phyloP scores from a whole-genome alignment of 164 flowering plant species.

The Stephania yunnanensis region DNA sequence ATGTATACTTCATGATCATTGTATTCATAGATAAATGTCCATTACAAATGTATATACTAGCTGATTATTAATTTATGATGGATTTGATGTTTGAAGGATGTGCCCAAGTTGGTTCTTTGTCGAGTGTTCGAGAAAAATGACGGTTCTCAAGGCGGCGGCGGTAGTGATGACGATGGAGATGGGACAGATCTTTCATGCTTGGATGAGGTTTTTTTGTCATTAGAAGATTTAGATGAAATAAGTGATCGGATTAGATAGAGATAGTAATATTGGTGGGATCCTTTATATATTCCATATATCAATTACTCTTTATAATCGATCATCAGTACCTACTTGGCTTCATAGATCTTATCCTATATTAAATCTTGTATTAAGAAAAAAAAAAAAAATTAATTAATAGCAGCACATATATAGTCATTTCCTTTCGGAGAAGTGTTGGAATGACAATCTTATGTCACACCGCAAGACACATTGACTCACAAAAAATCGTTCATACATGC shows the following conservation, averaged over 20 bases:
- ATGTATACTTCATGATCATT: not conserved
- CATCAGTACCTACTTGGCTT: not conserved
- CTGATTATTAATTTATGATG: not conserved
- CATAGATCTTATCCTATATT: not conserved
- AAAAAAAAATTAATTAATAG: no score
- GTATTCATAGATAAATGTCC: no score
- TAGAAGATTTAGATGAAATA: slow-evolving; percentile 80
- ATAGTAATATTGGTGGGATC: not conserved
- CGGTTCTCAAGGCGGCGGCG: slow-evolving; percentile 19
- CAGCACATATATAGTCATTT: no score
- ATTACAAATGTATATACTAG: no score
- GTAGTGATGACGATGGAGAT: slow-evolving; percentile 27
- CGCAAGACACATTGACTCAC: no score
- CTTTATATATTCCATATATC: not conserved
- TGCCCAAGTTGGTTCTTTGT: slow-evolving; percentile 60
- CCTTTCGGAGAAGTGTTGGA: no score
- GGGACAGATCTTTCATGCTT: slow-evolving; percentile 64
- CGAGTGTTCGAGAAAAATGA: slow-evolving; percentile 44
- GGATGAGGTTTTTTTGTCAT: slow-evolving; percentile 75
- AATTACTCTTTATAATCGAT: no score
- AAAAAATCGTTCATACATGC: no score
- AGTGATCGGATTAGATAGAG: slow-evolving; percentile 42
- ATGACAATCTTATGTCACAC: no score
- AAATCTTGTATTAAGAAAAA: no score
- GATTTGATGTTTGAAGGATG: slow-evolving; percentile 28